Evolutionary conservation across 257 asterid species (phyloP).

Genomic region (Solanum commersonii): DNA sequence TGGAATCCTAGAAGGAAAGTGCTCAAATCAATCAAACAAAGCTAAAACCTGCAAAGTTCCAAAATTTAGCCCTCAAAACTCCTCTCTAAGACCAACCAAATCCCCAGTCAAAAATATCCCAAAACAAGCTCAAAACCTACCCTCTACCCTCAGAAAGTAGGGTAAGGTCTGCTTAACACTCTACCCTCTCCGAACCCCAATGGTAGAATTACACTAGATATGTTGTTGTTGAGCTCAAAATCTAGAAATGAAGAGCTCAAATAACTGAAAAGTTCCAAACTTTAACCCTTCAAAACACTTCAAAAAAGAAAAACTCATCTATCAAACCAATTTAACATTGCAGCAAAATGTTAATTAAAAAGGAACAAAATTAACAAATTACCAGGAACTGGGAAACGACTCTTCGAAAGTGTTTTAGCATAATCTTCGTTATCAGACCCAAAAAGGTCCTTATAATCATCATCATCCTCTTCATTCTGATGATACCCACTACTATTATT

Average conservation of each 20-base stretch:
- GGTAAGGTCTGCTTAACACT: neutral
- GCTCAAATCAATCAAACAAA: neutral
- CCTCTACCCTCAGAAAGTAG: neutral
- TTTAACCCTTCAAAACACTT: neutral
- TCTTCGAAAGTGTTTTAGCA: conserved; percentile 49
- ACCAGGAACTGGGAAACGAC: conserved; percentile 79
- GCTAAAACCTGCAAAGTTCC: neutral
- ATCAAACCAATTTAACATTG: neutral
- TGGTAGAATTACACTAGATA: neutral
- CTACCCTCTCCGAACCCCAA: neutral
- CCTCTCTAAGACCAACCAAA: neutral
- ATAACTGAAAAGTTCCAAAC: neutral
- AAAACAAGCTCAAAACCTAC: neutral
- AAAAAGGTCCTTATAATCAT: conserved; percentile 58
- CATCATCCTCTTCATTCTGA: neutral
- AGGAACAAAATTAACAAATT: neutral
- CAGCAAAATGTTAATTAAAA: neutral
- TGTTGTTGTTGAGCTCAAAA: neutral
- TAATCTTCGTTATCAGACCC: conserved; percentile 90
- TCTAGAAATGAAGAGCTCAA: neutral
- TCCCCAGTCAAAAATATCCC: neutral
- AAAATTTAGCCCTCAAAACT: neutral
- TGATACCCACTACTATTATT: neutral
- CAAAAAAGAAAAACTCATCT: neutral
- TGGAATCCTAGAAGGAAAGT: neutral